Percentiles rank a stretch among this genome's conserved stretches.
Evolutionary conservation across 1,284 basidiomycete genomes (phyloP).

Genomic region (Cystobasidiaceae sp.): DNA sequence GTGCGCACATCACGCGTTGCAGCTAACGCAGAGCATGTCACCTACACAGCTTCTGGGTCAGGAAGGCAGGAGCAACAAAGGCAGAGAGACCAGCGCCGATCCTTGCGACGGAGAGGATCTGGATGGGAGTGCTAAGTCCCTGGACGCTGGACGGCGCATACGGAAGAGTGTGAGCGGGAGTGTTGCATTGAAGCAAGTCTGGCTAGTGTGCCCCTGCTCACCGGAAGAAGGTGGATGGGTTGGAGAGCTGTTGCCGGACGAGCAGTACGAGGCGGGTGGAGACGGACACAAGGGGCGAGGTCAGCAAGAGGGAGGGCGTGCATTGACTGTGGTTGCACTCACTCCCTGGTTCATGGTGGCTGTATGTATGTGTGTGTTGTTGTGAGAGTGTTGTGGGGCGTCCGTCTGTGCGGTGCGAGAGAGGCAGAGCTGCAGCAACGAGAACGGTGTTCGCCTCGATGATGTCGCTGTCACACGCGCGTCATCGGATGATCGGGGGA

Average conservation of each 20-base stretch:
- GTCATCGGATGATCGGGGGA: no score
- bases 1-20: neutral
- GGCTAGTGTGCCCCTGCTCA: neutral
- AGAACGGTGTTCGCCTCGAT: neutral
- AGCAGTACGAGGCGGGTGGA: neutral
- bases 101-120: constrained; percentile 24
- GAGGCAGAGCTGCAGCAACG: neutral
- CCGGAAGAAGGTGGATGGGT: constrained; percentile 30
- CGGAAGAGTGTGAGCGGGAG: neutral
- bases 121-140: constrained; percentile 24
- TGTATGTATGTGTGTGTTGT: neutral
- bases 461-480: neutral
- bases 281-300: neutral
- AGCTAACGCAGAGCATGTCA: neutral
- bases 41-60: constrained; percentile 25
- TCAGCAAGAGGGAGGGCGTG: neutral
- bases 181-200: neutral
- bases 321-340: neutral
- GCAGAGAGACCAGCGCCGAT: constrained; percentile 30
- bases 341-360: constrained; percentile 12
- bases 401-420: neutral
- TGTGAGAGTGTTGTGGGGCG: neutral
- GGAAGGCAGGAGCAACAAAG: constrained; percentile 28
- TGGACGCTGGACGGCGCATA: constrained; percentile 10
- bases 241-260: neutral